Percentiles rank a stretch among this genome's conserved stretches.
Evolutionary conservation across 495 filamentous ascomycete genomes (phyloP).

Genomic region (Rhypophila decipiens): DNA sequence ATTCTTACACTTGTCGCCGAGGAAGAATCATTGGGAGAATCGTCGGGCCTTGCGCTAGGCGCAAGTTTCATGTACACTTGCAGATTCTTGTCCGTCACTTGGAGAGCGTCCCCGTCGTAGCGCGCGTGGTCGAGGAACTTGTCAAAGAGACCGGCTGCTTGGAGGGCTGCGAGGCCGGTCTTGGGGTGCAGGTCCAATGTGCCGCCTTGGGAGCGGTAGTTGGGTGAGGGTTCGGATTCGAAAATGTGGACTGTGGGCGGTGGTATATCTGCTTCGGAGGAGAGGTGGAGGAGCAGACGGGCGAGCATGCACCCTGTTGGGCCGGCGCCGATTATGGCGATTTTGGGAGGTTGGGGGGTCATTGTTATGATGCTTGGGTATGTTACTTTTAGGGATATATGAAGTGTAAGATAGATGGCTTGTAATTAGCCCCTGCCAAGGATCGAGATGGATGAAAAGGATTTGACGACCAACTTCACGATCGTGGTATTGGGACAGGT

Average conservation of each 20-base stretch:
- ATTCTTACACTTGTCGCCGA: too few species aligned
- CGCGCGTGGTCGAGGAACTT: slow-evolving; percentile 38
- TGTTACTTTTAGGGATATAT: too few species aligned
- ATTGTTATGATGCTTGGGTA: background rate
- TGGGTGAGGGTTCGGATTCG: slow-evolving; percentile 40
- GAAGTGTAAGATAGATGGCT: too few species aligned
- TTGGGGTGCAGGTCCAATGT: slow-evolving; percentile 48
- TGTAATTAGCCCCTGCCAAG: too few species aligned
- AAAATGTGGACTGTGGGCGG: slow-evolving; percentile 44
- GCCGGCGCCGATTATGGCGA: slow-evolving; percentile 55
- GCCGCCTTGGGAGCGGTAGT: slow-evolving; percentile 42
- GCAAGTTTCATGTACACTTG: slow-evolving; percentile 11
- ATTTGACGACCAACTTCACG: too few species aligned
- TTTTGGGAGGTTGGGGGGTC: slow-evolving; percentile 20
- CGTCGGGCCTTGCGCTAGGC: background rate
- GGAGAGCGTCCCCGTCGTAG: slow-evolving; percentile 42
- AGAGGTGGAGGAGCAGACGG: slow-evolving; percentile 44
- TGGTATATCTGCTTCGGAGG: slow-evolving; percentile 28
- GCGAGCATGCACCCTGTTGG: slow-evolving; percentile 51
- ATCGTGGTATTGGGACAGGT: too few species aligned
- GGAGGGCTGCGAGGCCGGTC: slow-evolving; percentile 45
- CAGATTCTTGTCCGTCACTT: slow-evolving; percentile 31
- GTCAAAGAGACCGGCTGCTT: slow-evolving; percentile 42
- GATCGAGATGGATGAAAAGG: too few species aligned
- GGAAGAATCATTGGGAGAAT: too few species aligned